Conservation (phyloP, 2,329 filamentous ascomycete genomes). For the Microdochium paspali region DNA sequence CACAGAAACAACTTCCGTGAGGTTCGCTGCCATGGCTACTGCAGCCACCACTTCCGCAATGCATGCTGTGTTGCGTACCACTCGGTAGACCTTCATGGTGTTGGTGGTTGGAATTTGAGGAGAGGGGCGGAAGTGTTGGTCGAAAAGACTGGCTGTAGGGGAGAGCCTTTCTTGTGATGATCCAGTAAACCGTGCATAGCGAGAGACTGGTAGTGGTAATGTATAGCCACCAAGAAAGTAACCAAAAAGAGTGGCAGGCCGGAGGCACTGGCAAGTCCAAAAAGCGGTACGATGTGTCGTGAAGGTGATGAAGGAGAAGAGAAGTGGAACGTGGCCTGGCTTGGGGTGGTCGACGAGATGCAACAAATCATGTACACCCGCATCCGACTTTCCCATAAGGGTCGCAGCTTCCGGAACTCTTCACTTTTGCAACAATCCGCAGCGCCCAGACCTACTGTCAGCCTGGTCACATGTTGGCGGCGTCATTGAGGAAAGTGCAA, state of each 20-base stretch:
- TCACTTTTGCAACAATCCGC: too few species aligned
- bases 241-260: slow-evolving; percentile 7
- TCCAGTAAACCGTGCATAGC: slow-evolving; percentile 17
- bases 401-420: too few species aligned
- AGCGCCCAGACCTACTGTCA: too few species aligned
- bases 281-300: slow-evolving; percentile 22
- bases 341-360: too few species aligned
- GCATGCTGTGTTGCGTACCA: slow-evolving; percentile 8
- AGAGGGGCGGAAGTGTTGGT: neutral
- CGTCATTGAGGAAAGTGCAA: too few species aligned
- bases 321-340: too few species aligned
- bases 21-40: slow-evolving; percentile 2
- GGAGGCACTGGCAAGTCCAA: slow-evolving; percentile 34
- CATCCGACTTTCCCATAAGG: too few species aligned
- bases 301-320: neutral
- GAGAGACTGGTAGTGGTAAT: slow-evolving; percentile 13
- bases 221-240: slow-evolving; percentile 17
- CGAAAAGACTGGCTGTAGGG: neutral
- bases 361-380: too few species aligned
- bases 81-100: slow-evolving; percentile 10
- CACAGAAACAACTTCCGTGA: neutral
- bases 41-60: slow-evolving; percentile 10
- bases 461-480: too few species aligned
- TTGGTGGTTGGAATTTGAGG: too few species aligned
- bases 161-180: slow-evolving; percentile 5